Base-by-base conservation (phyloP, 2,329 filamentous ascomycete genomes). In the Allantophomopsis lycopodina region DNA sequence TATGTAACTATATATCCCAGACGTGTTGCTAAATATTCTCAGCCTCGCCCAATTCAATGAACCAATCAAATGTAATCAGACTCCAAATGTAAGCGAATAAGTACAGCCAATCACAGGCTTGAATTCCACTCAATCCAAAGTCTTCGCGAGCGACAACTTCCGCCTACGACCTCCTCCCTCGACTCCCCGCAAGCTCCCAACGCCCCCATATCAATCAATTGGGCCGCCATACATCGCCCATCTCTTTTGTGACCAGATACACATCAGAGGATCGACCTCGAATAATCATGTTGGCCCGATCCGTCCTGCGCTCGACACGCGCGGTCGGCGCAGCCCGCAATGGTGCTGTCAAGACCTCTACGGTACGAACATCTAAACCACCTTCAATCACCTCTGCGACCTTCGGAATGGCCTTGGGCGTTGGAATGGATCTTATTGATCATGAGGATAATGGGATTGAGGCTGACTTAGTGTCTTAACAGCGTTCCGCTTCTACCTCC, bases 221-320 rank as follows among this genome's bases (percentile, higher is more conserved):
- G 23, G 23, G 23, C 23, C 23, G 23, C 23, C 23, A 28, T 28
- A 28, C 11, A 28, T 28, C 23, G 23, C 23, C 23, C 23, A 28
- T 28, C 23, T 28, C 23, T 28, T 28, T 28, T 28, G 23, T 28
- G 23, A 28, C 11, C 23, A 28, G 7, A 28, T 28, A 28, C 23
- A 28, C 23, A 28, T 28, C 23, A 12, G 23, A 28, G 23, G 23
- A 28, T 28, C 23, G 23, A 28, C 11, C 23, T 28, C 23, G 23
- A 28, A 28, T 28, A 28, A 28, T 28, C 62, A 95, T 96, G 89
- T 79, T 95, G 76, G 83, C 85, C 70, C 83, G 87, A 75, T 86
- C 87, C 68, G 78, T 78, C 69, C 69, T 93, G 74, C 86, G 86
- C 73, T 79, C 83, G 64, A 75, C 83, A 76, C 87, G 87, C 77